Percentiles rank a stretch among this genome's conserved stretches.
These are phyloP conservation scores for Diplodia intermedia DNA, from an alignment of 2,329 filamentous ascomycete genomes.

Conservation along the genomic window DNA sequence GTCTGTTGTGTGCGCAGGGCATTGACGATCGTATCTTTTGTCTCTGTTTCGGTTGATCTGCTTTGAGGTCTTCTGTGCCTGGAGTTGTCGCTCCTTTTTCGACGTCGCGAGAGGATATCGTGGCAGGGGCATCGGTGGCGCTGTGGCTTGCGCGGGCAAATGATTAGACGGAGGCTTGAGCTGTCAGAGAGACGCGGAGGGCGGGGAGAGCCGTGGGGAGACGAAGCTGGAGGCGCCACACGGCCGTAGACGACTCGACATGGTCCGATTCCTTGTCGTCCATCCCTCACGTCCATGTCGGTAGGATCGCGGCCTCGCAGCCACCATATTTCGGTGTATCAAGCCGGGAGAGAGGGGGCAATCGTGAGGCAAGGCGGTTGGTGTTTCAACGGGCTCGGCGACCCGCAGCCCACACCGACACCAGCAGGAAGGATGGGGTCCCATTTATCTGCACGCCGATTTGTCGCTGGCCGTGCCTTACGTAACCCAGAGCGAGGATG, in stretches of 20 bases:
- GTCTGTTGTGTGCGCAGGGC: too few species aligned
- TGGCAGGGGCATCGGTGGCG: neutral
- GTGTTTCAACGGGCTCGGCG: slow-evolving; percentile 1
- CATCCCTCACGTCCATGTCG: neutral
- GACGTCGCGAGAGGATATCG: neutral
- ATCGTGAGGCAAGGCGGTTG: neutral
- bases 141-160: neutral
- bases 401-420: slow-evolving; percentile 10
- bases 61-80: too few species aligned
- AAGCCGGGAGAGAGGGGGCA: too few species aligned
- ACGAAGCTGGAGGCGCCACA: too few species aligned
- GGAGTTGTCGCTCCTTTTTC: too few species aligned
- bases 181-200: neutral
- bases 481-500: slow-evolving; percentile 1
- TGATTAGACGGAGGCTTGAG: neutral
- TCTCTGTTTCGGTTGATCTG: too few species aligned
- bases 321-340: too few species aligned
- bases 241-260: too few species aligned
- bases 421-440: neutral
- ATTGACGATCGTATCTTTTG: too few species aligned
- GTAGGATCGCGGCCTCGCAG: neutral
- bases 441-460: slow-evolving; percentile 1
- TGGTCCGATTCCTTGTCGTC: too few species aligned
- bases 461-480: slow-evolving; percentile 6
- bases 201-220: neutral